These are phyloP conservation scores for Candida rishiriensis DNA, from an alignment of 805 yeast genomes.

Conservation along the genomic window DNA sequence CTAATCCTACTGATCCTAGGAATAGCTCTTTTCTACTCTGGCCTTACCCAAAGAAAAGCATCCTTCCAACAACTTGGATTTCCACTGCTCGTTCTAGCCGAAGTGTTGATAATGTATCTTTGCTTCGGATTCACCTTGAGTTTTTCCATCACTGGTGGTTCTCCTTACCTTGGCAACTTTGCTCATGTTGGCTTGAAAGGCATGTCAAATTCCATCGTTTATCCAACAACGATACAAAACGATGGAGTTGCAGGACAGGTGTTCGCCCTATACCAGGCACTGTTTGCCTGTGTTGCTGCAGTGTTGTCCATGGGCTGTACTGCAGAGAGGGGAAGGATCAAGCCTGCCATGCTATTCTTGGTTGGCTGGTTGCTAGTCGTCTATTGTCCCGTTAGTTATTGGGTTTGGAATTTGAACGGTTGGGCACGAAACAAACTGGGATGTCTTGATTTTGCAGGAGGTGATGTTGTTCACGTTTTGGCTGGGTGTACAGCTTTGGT, in stretches of 20 bases:
- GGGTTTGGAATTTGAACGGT: slow-evolving; percentile 89
- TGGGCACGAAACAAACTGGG: slow-evolving; percentile 79
- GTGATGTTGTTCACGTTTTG: slow-evolving; percentile 86
- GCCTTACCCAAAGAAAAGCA: slow-evolving; percentile 75
- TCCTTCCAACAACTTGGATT: slow-evolving; percentile 78
- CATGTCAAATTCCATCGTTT: slow-evolving; percentile 27
- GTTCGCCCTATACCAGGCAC: slow-evolving; percentile 73
- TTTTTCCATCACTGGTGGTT: slow-evolving; percentile 65
- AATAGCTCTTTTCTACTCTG: slow-evolving; percentile 79
- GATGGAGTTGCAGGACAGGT: slow-evolving; percentile 52
- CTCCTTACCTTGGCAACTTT: slow-evolving; percentile 67
- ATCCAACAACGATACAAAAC: slow-evolving; percentile 6
- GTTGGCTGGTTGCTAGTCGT: slow-evolving; percentile 85
- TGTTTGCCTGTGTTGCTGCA: slow-evolving; percentile 77
- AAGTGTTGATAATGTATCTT: slow-evolving; percentile 79
- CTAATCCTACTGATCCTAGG: slow-evolving; percentile 87
- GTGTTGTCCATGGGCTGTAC: slow-evolving; percentile 84
- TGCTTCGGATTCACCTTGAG: slow-evolving; percentile 90
- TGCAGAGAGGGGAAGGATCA: slow-evolving; percentile 81
- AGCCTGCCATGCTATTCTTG: slow-evolving; percentile 72
- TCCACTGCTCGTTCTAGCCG: slow-evolving; percentile 58
- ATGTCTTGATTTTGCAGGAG: slow-evolving; percentile 89
- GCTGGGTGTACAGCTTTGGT: slow-evolving; percentile 88
- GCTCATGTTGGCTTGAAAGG: slow-evolving; percentile 69
- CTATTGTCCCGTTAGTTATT: slow-evolving; percentile 82